These are phyloP conservation scores for Cudoniella acicularis DNA, from an alignment of 495 filamentous ascomycete species.

Conservation along the genomic window DNA sequence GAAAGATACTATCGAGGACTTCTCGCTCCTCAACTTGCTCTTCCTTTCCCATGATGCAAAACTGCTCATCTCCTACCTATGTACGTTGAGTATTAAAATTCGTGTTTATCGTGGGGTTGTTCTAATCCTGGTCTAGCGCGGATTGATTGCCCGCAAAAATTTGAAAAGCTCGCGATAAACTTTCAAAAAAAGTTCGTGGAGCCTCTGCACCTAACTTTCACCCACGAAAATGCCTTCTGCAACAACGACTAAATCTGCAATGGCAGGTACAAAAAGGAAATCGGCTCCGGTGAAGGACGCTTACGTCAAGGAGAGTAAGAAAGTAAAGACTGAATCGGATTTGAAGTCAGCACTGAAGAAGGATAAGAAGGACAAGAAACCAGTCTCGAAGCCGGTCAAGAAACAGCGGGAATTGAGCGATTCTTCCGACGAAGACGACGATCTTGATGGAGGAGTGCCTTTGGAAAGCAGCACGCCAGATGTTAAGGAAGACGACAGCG, in stretches of 20 bases:
- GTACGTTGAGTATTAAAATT: background rate
- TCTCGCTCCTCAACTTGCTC: slow-evolving; percentile 95
- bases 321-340: slow-evolving; percentile 36
- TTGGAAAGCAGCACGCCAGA: slow-evolving; percentile 27
- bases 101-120: slow-evolving; percentile 1
- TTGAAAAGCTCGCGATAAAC: background rate
- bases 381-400: background rate
- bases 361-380: slow-evolving; percentile 25
- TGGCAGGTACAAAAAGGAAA: slow-evolving; percentile 27
- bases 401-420: slow-evolving; percentile 14
- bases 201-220: background rate
- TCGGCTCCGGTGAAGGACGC: slow-evolving; percentile 15
- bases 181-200: slow-evolving; percentile 11
- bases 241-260: slow-evolving; percentile 17
- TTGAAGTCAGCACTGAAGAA: slow-evolving; percentile 16
- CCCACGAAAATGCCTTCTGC: slow-evolving; percentile 24
- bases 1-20: slow-evolving; percentile 96
- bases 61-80: background rate
- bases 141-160: slow-evolving; percentile 4
- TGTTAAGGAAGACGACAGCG: slow-evolving; percentile 13
- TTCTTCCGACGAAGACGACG: slow-evolving; percentile 28
- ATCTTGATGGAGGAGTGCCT: slow-evolving; percentile 33
- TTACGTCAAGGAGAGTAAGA: slow-evolving; percentile 33
- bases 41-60: slow-evolving; percentile 75
- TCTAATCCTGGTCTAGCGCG: slow-evolving; percentile 10